Evolutionary conservation across 257 asterid species (phyloP), one percentile per base, ranked within the genome.

Genomic region (Nyctanthes arbortristis): DNA sequence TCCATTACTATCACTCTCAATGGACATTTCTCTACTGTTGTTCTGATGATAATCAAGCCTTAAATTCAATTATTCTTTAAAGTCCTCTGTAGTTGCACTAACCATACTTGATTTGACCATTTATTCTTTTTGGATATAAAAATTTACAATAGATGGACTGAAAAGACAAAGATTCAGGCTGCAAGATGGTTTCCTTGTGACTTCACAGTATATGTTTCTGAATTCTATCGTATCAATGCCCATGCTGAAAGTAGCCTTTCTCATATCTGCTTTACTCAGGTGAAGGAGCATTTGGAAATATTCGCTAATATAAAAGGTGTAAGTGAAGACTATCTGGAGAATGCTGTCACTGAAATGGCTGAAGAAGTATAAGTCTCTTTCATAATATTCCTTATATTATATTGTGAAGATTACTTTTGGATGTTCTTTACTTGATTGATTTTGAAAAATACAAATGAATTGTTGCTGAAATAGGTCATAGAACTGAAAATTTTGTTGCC

Each of bases 241-340:
- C 61, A 67, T 61, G 56, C 12, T 72, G 52, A 74, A 47, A 63
- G 52, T n/a, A 57, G 54, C 28, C 25, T 28, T 29, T 14, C 37
- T 58, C 45, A 43, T 55, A 27, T 73, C 69, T 81, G 73, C 65
- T 76, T 66, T 76, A 43, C 57, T 73, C 87, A 92, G 98, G 98
- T 92, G 84, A 93, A 85, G 87, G 99, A 93, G 82, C 99, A 93
- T 80, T 74, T 93, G 76, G 99, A 91, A 78, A 83, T 93, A 80
- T 93, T 93, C 69, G 93, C 96, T 70, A 73, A 78, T 69, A 59
- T 93, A 77, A 93, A 93, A 84, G 97, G 99, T 43, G 96, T 93
- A 67, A 77, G 75, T 71, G 95, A 89, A 79, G 90, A 88, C 78
- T 71, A 80, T 75, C 68, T 89, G 81, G 89, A 84, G 60, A 84